Percentiles rank a stretch among this genome's conserved stretches.
phyloP scores from a whole-genome alignment of 2,329 filamentous ascomycete species.

The Neofusicoccum parvum region DNA sequence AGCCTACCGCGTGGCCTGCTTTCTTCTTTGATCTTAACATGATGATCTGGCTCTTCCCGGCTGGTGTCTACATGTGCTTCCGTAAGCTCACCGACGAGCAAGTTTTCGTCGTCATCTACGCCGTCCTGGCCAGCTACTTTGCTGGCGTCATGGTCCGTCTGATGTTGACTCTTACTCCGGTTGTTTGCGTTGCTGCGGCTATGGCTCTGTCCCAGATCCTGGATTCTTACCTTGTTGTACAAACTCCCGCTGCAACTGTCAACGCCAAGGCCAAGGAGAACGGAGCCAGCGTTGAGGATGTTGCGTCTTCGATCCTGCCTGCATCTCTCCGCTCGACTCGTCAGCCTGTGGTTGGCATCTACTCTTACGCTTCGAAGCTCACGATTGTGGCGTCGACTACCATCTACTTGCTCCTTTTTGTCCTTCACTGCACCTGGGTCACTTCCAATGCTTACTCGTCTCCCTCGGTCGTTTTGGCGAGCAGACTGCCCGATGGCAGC shows the following conservation, averaged over 20 bases:
- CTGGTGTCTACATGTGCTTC: slow-evolving; percentile 98
- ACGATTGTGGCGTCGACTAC: slow-evolving; percentile 73
- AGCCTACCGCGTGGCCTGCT: slow-evolving; percentile 97
- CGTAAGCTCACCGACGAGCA: slow-evolving; percentile 91
- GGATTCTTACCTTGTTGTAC: slow-evolving; percentile 76
- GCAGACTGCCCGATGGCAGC: slow-evolving; percentile 86
- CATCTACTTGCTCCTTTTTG: slow-evolving; percentile 87
- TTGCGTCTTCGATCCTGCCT: slow-evolving; percentile 54
- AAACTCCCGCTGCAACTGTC: slow-evolving; percentile 51
- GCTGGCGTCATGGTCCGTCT: slow-evolving; percentile 98
- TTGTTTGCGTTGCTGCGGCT: slow-evolving; percentile 92
- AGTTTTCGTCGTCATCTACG: slow-evolving; percentile 96
- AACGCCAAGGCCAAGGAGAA: slow-evolving; percentile 52
- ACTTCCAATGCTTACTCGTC: slow-evolving; percentile 99
- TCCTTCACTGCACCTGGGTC: slow-evolving; percentile 98
- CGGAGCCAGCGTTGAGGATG: slow-evolving; percentile 34
- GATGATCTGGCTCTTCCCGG: slow-evolving; percentile 98
- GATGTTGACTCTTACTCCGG: slow-evolving; percentile 95
- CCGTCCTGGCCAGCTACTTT: slow-evolving; percentile 96
- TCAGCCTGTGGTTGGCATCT: slow-evolving; percentile 79
- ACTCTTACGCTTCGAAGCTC: slow-evolving; percentile 75
- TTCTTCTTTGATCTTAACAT: slow-evolving; percentile 99
- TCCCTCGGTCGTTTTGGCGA: slow-evolving; percentile 93
- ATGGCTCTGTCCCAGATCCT: slow-evolving; percentile 85
- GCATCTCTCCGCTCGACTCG: slow-evolving; percentile 69